Base-by-base conservation (phyloP, 169 alveolate species). In the Plasmodium gaboni region DNA sequence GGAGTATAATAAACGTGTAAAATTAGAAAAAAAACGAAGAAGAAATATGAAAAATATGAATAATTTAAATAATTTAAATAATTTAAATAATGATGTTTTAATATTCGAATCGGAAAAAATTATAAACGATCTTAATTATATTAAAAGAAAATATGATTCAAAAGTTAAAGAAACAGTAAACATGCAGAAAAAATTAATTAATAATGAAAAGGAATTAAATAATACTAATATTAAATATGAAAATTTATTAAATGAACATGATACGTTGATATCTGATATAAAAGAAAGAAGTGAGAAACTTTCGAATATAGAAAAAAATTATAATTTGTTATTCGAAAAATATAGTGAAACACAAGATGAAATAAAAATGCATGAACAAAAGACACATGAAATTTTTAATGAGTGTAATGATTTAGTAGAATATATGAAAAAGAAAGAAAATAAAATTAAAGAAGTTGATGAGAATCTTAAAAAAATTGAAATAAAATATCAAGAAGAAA, bases 321-420 rank as follows among this genome's bases (percentile, higher is more conserved):
- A 86, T 55, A 86, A 86, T 53, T n/a, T 86, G n/a, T 19, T 86
- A 48, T 86, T 86, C 44, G 87, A 42, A 59, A 86, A 86, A 19
- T 86, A 86, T 32, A 86, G 70, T 28, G 92, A 86, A 86, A 86
- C 74, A 60, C 86, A 86, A 65, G 92, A 86, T 65, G 92, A 86
- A 86, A 59, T 86, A 28, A 86, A 86, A 46, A 86, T 86, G 92
- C 92, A 86, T 17, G 92, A 86, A 86, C 55, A 86, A 26, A 86
- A 86, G 53, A 71, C 87, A 2, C 74, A 86, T 51, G 92, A 86
- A 48, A 72, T 86, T 57, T 86, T 86, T 67, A 86, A 86, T 38
- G 92, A 86, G 26, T 86, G 92, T 71, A 86, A 86, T 63, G 92
- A 86, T 48, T 53, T 86, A 28, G 92, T 86, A 10, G 87, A 86